Evolutionary conservation across 805 yeast species (phyloP).

Genomic region (Barnettozyma salicaria): DNA sequence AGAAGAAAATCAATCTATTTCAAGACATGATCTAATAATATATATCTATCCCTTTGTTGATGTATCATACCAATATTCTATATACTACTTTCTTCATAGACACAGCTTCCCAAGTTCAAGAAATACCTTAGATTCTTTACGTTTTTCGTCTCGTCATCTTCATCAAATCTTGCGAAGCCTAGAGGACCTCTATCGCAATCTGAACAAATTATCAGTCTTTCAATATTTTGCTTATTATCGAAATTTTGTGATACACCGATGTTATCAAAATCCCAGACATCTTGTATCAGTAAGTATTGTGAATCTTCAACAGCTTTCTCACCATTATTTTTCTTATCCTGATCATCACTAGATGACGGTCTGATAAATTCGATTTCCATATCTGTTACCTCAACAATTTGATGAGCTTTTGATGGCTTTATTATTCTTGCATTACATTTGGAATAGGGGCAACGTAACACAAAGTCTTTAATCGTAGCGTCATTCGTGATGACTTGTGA

Average conservation of each 20-base stretch:
- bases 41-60: neutral
- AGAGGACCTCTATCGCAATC: constrained; percentile 77
- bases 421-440: constrained; percentile 24
- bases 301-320: constrained; percentile 1
- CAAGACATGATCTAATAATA: neutral
- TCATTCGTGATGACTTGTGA: neutral
- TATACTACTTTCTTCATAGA: constrained; percentile 27
- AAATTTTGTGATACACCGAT: constrained; percentile 56
- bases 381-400: neutral
- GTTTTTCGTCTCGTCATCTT: constrained; percentile 25
- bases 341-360: constrained; percentile 3
- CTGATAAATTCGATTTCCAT: constrained; percentile 5
- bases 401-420: constrained; percentile 7
- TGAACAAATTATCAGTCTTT: constrained; percentile 58
- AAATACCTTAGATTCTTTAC: constrained; percentile 38
- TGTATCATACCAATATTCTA: constrained; percentile 1
- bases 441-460: constrained; percentile 23
- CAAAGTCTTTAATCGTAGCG: neutral
- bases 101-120: constrained; percentile 41
- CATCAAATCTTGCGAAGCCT: constrained; percentile 52
- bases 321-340: constrained; percentile 3
- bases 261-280: constrained; percentile 77
- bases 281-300: constrained; percentile 40
- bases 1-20: constrained; percentile 10
- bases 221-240: constrained; percentile 28